Percentiles rank a stretch among this genome's conserved stretches.
Evolutionary conservation across 495 filamentous ascomycete species (phyloP).

Genomic region (Tirmania nivea): DNA sequence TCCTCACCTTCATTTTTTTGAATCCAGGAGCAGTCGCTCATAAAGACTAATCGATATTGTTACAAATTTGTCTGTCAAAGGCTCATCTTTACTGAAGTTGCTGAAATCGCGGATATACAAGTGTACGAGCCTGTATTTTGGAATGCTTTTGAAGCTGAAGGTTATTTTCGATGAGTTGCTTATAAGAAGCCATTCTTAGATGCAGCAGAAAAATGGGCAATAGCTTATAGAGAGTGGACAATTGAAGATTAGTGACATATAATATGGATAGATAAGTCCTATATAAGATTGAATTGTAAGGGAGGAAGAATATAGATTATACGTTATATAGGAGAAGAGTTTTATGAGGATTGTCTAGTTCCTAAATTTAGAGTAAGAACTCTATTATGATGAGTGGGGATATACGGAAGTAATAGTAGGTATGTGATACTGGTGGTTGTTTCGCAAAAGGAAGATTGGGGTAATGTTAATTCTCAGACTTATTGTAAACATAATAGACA

Average conservation of each 20-base stretch:
- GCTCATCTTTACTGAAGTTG: too few relatives aligned
- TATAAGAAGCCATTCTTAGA: not conserved
- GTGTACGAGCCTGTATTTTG: too few relatives aligned
- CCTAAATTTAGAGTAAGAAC: constrained; percentile 1
- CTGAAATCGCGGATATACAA: too few relatives aligned
- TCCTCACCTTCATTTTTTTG: too few relatives aligned
- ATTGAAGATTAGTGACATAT: constrained; percentile 2
- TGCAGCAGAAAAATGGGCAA: not conserved
- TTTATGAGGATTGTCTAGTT: not conserved
- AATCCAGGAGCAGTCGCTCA: too few relatives aligned
- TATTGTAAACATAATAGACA: not conserved
- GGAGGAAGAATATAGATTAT: not conserved
- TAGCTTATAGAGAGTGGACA: not conserved
- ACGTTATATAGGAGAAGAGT: not conserved
- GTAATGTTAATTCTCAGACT: constrained; percentile 1
- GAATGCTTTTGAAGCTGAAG: not conserved
- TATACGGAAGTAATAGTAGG: not conserved
- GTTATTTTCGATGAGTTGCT: not conserved
- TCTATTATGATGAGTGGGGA: constrained; percentile 1
- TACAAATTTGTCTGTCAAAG: too few relatives aligned
- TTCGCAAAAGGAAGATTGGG: constrained; percentile 1
- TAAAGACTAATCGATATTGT: too few relatives aligned
- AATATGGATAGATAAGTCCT: constrained; percentile 1
- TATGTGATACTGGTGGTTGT: not conserved
- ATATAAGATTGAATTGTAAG: not conserved